phyloP scores from a whole-genome alignment of 2,329 filamentous ascomycete genomes.

The Hypoxylon sp. region DNA sequence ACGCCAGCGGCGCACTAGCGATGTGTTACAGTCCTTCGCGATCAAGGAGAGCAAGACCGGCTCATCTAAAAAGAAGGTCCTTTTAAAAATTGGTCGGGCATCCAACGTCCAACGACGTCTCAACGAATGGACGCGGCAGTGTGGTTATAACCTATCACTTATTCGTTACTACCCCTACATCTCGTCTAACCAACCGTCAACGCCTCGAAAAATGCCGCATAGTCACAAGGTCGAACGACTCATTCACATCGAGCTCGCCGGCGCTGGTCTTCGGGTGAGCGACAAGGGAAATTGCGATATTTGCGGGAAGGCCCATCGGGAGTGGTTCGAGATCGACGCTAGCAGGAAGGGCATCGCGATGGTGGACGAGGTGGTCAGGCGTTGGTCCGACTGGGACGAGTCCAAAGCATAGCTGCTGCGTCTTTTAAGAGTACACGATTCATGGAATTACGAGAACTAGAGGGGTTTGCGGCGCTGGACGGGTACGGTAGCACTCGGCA shows the following conservation, averaged over 20 bases:
- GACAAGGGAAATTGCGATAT: constrained; percentile 72
- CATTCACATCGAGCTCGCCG: constrained; percentile 87
- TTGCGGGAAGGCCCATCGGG: constrained; percentile 87
- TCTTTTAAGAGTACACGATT: constrained; percentile 5
- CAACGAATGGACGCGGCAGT: constrained; percentile 94
- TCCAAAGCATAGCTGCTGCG: constrained; percentile 34
- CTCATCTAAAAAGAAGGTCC: constrained; percentile 67
- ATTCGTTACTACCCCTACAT: constrained; percentile 93
- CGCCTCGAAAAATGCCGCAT: constrained; percentile 80
- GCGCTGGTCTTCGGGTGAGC: constrained; percentile 66
- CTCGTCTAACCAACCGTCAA: constrained; percentile 55
- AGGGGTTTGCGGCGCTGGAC: constrained; percentile 14
- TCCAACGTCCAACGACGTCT: constrained; percentile 90
- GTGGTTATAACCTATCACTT: constrained; percentile 87
- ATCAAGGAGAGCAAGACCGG: constrained; percentile 41
- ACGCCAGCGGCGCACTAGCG: constrained; percentile 62
- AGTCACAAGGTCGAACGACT: constrained; percentile 89
- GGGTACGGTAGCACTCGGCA: constrained; percentile 19
- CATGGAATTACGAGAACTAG: constrained; percentile 18
- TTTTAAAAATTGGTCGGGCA: constrained; percentile 75
- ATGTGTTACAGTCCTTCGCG: constrained; percentile 66
- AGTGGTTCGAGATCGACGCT: constrained; percentile 95
- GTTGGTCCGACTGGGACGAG: constrained; percentile 91
- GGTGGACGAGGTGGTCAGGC: constrained; percentile 75
- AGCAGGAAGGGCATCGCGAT: constrained; percentile 75